Percentiles rank a stretch among this genome's conserved stretches.
Evolutionary conservation across 495 filamentous ascomycete species (phyloP).

Genomic region (Filosporella fistucella): DNA sequence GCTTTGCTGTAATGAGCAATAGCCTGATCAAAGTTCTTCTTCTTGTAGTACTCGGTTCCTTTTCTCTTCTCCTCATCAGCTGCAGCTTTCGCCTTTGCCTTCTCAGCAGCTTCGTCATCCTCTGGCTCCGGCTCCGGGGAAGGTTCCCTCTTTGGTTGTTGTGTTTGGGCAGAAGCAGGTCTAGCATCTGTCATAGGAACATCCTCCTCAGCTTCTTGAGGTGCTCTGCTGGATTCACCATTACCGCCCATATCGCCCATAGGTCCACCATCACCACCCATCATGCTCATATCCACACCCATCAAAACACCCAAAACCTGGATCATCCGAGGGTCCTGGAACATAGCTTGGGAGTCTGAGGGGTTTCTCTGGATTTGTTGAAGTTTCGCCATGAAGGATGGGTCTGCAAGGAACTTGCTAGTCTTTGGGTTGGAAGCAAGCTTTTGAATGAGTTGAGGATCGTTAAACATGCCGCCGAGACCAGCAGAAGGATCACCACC

Average conservation of each 20-base stretch:
- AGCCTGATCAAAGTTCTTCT: conserved; percentile 89
- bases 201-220: conserved; percentile 64
- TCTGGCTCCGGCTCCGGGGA: conserved; percentile 49
- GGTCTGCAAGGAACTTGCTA: conserved; percentile 74
- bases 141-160: conserved; percentile 37
- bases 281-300: conserved; percentile 91
- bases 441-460: conserved; percentile 85
- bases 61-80: conserved; percentile 93
- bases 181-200: conserved; percentile 71
- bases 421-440: conserved; percentile 94
- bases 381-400: conserved; percentile 85
- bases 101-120: conserved; percentile 76
- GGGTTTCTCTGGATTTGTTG: conserved; percentile 74
- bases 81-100: conserved; percentile 85
- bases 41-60: conserved; percentile 96
- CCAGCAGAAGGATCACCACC: conserved; percentile 66
- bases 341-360: conserved; percentile 74
- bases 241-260: conserved; percentile 31
- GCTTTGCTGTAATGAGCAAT: conserved; percentile 95
- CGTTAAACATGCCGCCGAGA: conserved; percentile 86
- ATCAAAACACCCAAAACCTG: conserved; percentile 91
- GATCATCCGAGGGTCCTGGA: conserved; percentile 86
- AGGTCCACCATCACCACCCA: conserved; percentile 31
- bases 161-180: conserved; percentile 27
- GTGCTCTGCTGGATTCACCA: conserved; percentile 37